These are phyloP conservation scores for Fusarium avenaceum DNA, from an alignment of 2,329 filamentous ascomycete genomes.

Conservation along the genomic window DNA sequence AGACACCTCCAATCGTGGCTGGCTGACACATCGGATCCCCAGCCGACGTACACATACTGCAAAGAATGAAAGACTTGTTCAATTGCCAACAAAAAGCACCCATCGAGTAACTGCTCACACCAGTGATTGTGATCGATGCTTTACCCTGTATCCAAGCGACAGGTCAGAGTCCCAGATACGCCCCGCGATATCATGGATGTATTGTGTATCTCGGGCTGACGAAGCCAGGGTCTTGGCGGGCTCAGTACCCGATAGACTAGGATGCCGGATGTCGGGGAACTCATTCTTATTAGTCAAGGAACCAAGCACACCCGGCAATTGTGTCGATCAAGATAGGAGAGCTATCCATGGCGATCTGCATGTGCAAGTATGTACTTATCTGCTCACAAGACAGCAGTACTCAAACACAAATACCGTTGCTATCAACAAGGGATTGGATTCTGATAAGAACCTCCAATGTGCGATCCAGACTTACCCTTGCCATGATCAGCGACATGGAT, in stretches of 20 bases:
- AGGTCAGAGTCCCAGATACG: background rate
- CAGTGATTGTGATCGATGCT: no score
- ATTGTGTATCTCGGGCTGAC: background rate
- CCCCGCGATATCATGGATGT: no score
- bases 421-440: background rate
- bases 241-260: conserved; percentile 8
- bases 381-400: background rate
- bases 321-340: no score
- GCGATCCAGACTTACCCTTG: background rate
- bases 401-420: background rate
- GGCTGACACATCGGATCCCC: background rate
- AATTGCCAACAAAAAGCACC: background rate
- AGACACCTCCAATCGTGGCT: background rate
- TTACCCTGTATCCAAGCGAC: background rate
- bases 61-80: background rate
- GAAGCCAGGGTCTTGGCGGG: conserved; percentile 6
- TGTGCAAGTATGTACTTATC: no score
- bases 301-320: no score
- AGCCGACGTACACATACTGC: background rate
- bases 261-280: background rate
- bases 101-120: background rate
- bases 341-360: no score
- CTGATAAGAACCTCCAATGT: conserved; percentile 1
- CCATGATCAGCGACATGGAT: conserved; percentile 7
- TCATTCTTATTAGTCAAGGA: background rate